These are phyloP conservation scores for Ensete ventricosum DNA, from an alignment of 176 grass and related monocot species.

Conservation along the genomic window DNA sequence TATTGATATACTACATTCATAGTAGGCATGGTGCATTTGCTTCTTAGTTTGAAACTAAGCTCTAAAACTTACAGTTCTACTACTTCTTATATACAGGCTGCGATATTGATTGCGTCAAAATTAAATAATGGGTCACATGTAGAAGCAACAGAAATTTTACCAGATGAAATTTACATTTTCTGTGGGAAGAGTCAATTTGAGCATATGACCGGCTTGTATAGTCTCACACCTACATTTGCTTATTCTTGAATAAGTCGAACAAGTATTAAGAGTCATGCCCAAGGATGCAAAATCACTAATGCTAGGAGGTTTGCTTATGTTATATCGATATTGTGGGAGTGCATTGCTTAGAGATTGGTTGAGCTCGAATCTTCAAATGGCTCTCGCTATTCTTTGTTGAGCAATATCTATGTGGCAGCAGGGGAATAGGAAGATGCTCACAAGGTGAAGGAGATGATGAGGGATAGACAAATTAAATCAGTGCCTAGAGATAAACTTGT, in stretches of 20 bases:
- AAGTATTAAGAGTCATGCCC: slow-evolving; percentile 28
- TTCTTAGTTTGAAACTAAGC: neutral
- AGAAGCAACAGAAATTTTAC: slow-evolving; percentile 5
- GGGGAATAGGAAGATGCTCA: slow-evolving; percentile 53
- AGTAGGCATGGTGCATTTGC: neutral
- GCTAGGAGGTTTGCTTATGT: slow-evolving; percentile 46
- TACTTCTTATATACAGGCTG: slow-evolving; percentile 22
- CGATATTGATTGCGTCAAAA: slow-evolving; percentile 6
- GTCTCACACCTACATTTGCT: slow-evolving; percentile 43
- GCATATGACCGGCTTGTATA: slow-evolving; percentile 39
- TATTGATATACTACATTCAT: neutral
- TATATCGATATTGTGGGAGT: slow-evolving; percentile 48
- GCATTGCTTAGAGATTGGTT: slow-evolving; percentile 45
- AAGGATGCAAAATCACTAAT: slow-evolving; percentile 36
- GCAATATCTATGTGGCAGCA: slow-evolving; percentile 51
- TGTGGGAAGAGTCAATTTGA: slow-evolving; percentile 49
- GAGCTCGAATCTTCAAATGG: slow-evolving; percentile 51
- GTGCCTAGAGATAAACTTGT: slow-evolving; percentile 44
- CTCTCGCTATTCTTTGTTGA: slow-evolving; percentile 44
- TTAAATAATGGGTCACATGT: neutral
- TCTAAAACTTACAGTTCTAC: slow-evolving; percentile 9
- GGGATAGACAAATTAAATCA: slow-evolving; percentile 25
- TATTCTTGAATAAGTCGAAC: slow-evolving; percentile 40
- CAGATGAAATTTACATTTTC: slow-evolving; percentile 54
- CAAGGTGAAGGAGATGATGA: slow-evolving; percentile 48